phyloP scores from a whole-genome alignment of 495 filamentous ascomycete genomes.

The Xylaria sp. region DNA sequence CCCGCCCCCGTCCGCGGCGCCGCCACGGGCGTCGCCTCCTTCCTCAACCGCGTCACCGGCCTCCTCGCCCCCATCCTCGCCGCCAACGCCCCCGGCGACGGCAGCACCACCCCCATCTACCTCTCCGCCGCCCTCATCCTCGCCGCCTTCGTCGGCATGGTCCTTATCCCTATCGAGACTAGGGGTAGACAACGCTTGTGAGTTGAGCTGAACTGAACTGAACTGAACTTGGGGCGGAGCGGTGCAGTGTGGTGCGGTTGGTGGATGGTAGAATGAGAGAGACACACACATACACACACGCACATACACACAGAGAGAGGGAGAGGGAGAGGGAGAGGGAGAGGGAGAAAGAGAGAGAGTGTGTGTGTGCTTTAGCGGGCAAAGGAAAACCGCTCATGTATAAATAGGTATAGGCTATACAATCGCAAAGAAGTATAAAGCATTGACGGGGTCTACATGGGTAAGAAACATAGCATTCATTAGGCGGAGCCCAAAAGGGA shows the following conservation, averaged over 20 bases:
- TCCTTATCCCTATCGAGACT: conserved; percentile 76
- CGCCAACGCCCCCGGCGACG: conserved; percentile 70
- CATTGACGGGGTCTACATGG: background rate
- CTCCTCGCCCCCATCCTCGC: conserved; percentile 80
- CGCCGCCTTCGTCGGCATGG: conserved; percentile 66
- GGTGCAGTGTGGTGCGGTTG: too few species aligned
- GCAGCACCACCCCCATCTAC: conserved; percentile 75
- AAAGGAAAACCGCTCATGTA: background rate
- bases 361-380: too few species aligned
- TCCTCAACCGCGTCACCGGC: conserved; percentile 74
- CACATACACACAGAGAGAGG: too few species aligned
- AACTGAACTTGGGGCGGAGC: too few species aligned
- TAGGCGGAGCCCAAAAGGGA: conserved; percentile 12
- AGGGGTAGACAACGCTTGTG: conserved; percentile 72
- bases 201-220: too few species aligned
- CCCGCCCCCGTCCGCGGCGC: conserved; percentile 80
- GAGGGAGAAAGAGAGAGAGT: too few species aligned
- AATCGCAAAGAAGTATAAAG: background rate
- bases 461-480: conserved; percentile 20
- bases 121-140: conserved; percentile 74
- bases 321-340: too few species aligned
- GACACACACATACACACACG: too few species aligned
- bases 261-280: too few species aligned
- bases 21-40: conserved; percentile 77
- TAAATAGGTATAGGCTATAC: background rate